These are phyloP conservation scores for Aspergillus pseudotamarii DNA, from an alignment of 2,329 filamentous ascomycete species.

Conservation along the genomic window DNA sequence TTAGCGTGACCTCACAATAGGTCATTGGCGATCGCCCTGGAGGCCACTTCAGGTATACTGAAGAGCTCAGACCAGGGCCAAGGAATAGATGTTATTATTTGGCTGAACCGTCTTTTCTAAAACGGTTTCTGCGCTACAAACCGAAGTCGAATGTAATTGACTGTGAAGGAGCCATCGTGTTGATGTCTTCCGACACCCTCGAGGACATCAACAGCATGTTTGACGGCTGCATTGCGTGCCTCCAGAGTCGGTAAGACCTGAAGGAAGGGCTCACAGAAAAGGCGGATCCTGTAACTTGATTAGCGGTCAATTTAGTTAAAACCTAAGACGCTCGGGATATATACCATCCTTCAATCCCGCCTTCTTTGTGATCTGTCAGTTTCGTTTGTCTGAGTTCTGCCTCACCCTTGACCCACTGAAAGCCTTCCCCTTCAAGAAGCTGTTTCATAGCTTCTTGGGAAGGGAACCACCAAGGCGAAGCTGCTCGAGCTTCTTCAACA, in stretches of 20 bases:
- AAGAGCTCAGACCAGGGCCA: neutral
- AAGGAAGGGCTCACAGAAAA: neutral
- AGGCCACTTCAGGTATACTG: no score
- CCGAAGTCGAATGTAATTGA: neutral
- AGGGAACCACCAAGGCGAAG: slow-evolving; percentile 73
- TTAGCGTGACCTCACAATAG: neutral
- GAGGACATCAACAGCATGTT: neutral
- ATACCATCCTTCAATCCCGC: slow-evolving; percentile 66
- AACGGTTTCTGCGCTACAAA: neutral
- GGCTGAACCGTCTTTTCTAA: neutral
- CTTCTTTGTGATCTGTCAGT: slow-evolving; percentile 43
- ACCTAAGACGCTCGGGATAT: neutral
- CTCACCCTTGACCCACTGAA: slow-evolving; percentile 58
- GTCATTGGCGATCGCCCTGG: neutral
- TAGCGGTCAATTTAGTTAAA: neutral
- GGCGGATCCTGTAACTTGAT: neutral
- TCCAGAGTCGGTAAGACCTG: neutral
- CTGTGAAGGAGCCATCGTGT: neutral
- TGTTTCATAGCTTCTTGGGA: slow-evolving; percentile 61
- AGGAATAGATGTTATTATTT: neutral
- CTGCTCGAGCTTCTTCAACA: slow-evolving; percentile 51
- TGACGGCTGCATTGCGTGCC: neutral
- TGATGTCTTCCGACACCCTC: neutral
- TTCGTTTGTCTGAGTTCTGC: slow-evolving; percentile 66
- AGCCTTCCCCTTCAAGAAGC: slow-evolving; percentile 43